A percentile compares a stretch with the other conserved stretches of the same genome.
Evolutionary conservation across 495 filamentous ascomycete genomes (phyloP).

Genomic region (Hyaloscypha hepaticicola): DNA sequence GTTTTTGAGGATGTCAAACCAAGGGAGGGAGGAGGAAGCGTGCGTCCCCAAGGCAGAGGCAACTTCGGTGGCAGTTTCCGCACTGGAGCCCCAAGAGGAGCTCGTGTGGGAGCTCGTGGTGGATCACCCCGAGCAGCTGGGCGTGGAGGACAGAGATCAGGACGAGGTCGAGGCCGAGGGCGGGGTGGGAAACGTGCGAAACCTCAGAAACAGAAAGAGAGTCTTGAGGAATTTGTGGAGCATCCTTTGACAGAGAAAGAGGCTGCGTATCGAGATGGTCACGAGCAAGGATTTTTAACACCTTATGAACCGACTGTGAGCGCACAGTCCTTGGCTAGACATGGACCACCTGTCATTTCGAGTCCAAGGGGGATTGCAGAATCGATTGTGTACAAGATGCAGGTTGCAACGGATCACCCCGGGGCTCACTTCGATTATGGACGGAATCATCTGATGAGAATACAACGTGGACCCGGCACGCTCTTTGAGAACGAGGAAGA

Average conservation of each 20-base stretch:
- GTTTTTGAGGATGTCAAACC: not conserved
- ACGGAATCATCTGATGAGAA: constrained; percentile 13
- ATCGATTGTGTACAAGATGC: constrained; percentile 18
- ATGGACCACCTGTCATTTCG: constrained; percentile 17
- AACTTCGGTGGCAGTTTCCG: constrained; percentile 40
- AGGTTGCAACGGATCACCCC: constrained; percentile 12
- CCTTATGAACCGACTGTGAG: constrained; percentile 21
- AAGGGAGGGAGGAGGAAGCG: not conserved
- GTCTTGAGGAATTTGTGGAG: constrained; percentile 1
- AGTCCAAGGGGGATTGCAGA: constrained; percentile 14
- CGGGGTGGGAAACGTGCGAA: not conserved
- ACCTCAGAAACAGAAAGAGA: not conserved
- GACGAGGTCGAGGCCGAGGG: not conserved
- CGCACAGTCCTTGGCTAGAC: constrained; percentile 11
- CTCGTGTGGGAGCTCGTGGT: constrained; percentile 51
- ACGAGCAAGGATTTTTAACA: constrained; percentile 8
- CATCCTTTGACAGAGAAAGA: constrained; percentile 20
- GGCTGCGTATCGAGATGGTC: not conserved
- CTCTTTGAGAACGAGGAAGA: constrained; percentile 28
- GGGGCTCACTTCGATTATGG: not conserved
- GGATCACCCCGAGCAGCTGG: constrained; percentile 6
- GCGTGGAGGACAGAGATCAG: constrained; percentile 4
- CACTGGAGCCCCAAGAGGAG: constrained; percentile 36
- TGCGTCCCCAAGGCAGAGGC: constrained; percentile 4
- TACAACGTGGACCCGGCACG: constrained; percentile 12